Evolutionary conservation across 2,329 filamentous ascomycete species (phyloP).

Genomic region (Fusarium gaditjirri): DNA sequence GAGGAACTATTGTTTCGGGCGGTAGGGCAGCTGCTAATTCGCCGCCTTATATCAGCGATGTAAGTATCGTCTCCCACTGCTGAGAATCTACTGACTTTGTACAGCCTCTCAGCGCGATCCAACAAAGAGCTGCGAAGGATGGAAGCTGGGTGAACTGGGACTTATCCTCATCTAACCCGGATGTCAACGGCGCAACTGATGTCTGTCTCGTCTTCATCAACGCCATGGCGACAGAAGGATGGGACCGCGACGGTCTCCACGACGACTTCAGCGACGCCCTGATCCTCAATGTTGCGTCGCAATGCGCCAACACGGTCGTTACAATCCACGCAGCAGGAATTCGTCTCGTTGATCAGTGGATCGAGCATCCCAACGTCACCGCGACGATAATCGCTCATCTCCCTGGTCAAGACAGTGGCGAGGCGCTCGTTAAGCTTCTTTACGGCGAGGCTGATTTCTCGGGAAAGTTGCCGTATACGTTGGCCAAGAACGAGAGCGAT

Average conservation of each 20-base stretch:
- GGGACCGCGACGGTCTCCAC: conserved; percentile 71
- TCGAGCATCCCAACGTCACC: conserved; percentile 72
- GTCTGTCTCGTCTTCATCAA: conserved; percentile 87
- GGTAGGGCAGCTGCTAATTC: conserved; percentile 63
- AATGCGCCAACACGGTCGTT: conserved; percentile 72
- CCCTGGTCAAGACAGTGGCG: conserved; percentile 73
- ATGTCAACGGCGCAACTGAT: conserved; percentile 56
- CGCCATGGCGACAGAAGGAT: conserved; percentile 81
- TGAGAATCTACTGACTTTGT: background rate
- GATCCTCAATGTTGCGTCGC: conserved; percentile 66
- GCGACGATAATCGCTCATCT: conserved; percentile 71
- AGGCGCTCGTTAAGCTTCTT: conserved; percentile 64
- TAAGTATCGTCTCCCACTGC: conserved; percentile 30
- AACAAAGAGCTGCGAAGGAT: conserved; percentile 63
- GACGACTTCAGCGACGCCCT: conserved; percentile 74
- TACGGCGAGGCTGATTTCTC: conserved; percentile 65
- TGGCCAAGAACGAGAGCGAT: conserved; percentile 64
- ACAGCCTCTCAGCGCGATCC: conserved; percentile 53
- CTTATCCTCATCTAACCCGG: conserved; percentile 46
- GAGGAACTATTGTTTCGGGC: conserved; percentile 63
- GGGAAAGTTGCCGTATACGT: conserved; percentile 71
- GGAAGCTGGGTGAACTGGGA: conserved; percentile 66
- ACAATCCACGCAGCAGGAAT: conserved; percentile 72
- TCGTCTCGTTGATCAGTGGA: conserved; percentile 71
- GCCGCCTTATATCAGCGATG: conserved; percentile 61